Percentiles rank a stretch among this genome's conserved stretches.
These are phyloP conservation scores for Lumnitzera littorea DNA, from an alignment of 345 rosid genomes.

Conservation along the genomic window DNA sequence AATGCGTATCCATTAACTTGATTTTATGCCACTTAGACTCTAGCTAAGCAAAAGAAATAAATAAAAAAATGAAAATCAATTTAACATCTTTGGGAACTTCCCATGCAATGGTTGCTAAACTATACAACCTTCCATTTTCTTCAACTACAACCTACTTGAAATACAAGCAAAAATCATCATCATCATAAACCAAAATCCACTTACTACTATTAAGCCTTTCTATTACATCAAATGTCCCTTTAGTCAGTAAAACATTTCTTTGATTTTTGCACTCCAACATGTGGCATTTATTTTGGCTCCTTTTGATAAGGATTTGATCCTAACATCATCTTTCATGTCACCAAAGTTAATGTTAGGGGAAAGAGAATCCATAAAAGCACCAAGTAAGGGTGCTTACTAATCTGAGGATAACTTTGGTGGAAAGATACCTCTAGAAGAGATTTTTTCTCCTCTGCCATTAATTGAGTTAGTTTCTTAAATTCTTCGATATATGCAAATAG, in stretches of 20 bases:
- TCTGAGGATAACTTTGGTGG: constrained; percentile 46
- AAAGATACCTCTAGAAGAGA: constrained; percentile 5
- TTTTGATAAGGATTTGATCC: constrained; percentile 23
- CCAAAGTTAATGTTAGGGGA: constrained; percentile 36
- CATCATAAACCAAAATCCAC: constrained; percentile 46
- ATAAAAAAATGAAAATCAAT: no score
- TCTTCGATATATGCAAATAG: constrained; percentile 50
- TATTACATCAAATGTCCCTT: constrained; percentile 45
- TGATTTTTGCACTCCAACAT: constrained; percentile 50
- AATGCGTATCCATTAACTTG: no score
- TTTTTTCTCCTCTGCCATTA: constrained; percentile 34
- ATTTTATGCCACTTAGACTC: no score
- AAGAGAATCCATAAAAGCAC: constrained; percentile 28
- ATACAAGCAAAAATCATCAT: constrained; percentile 44
- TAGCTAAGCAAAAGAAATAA: no score
- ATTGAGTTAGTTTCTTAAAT: constrained; percentile 35
- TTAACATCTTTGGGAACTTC: constrained; percentile 29
- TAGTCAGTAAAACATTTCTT: constrained; percentile 44
- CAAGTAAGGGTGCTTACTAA: constrained; percentile 23
- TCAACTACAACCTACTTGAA: constrained; percentile 40
- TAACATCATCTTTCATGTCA: constrained; percentile 34
- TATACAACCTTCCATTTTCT: constrained; percentile 6
- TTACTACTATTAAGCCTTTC: constrained; percentile 34
- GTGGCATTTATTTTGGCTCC: constrained; percentile 35
- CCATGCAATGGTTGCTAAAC: constrained; percentile 41